These are phyloP conservation scores for Candida sanyiensis DNA, from an alignment of 805 yeast species.

Conservation along the genomic window DNA sequence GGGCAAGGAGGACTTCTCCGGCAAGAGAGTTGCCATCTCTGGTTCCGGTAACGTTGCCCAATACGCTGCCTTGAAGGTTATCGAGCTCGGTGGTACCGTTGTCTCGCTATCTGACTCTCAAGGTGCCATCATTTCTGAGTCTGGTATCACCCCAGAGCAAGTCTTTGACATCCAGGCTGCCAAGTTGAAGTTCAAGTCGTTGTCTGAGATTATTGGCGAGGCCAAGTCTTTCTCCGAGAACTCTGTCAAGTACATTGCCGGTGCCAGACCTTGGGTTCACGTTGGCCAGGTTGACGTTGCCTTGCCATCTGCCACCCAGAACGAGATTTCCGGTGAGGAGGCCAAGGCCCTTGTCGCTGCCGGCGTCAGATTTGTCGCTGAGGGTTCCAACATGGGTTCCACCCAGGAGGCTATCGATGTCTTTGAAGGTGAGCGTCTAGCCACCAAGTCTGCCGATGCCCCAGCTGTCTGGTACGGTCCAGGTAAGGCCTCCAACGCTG, in stretches of 20 bases:
- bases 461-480: slow-evolving; percentile 94
- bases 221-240: slow-evolving; percentile 51
- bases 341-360: slow-evolving; percentile 91
- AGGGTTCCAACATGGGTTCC: slow-evolving; percentile 99
- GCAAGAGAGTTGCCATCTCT: slow-evolving; percentile 93
- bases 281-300: slow-evolving; percentile 93
- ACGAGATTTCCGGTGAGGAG: slow-evolving; percentile 95
- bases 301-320: slow-evolving; percentile 97
- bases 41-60: slow-evolving; percentile 99
- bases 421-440: slow-evolving; percentile 75
- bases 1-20: slow-evolving; percentile 85
- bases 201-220: slow-evolving; percentile 60
- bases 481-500: slow-evolving; percentile 98
- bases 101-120: slow-evolving; percentile 92
- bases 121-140: slow-evolving; percentile 75
- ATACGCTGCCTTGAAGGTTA: slow-evolving; percentile 95
- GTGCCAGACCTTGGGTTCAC: slow-evolving; percentile 95
- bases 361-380: slow-evolving; percentile 91
- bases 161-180: slow-evolving; percentile 69
- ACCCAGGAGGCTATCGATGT: slow-evolving; percentile 95
- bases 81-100: slow-evolving; percentile 94
- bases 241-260: slow-evolving; percentile 75
- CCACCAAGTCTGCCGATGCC: slow-evolving; percentile 35
- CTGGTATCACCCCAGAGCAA: slow-evolving; percentile 83
- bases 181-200: slow-evolving; percentile 69